Conservation (phyloP, 352 stramenopile genomes). For the Globisporangium nodosum region DNA sequence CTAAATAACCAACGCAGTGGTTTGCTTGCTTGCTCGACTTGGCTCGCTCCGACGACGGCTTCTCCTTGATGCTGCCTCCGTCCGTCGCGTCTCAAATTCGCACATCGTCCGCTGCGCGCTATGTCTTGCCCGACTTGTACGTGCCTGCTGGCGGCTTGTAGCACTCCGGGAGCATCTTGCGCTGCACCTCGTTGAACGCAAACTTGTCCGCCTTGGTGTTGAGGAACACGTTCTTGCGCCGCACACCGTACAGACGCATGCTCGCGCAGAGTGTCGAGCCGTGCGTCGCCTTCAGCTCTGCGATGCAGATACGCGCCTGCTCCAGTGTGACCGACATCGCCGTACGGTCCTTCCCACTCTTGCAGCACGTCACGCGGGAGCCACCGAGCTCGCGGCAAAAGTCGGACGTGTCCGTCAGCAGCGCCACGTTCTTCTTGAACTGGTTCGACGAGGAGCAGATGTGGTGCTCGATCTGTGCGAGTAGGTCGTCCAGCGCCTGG, state of each 20-base stretch:
- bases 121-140: constrained; percentile 84
- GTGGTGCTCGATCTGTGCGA: constrained; percentile 68
- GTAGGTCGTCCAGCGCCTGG: constrained; percentile 55
- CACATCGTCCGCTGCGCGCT: constrained; percentile 13
- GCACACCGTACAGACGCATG: constrained; percentile 73
- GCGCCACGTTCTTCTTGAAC: constrained; percentile 79
- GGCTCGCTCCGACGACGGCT: too few species aligned
- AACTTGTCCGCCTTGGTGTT: constrained; percentile 85
- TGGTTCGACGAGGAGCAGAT: constrained; percentile 59
- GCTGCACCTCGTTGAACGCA: constrained; percentile 86
- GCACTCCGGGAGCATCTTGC: constrained; percentile 78
- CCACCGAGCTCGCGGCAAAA: constrained; percentile 86
- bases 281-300: constrained; percentile 52
- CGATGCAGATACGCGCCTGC: constrained; percentile 65
- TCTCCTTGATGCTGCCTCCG: neutral
- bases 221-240: constrained; percentile 77
- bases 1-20: constrained; percentile 1
- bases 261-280: constrained; percentile 51
- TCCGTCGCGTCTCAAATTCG: neutral
- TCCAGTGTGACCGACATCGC: constrained; percentile 97
- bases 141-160: constrained; percentile 79
- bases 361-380: constrained; percentile 94
- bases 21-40: neutral
- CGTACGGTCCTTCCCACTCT: constrained; percentile 96
- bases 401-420: constrained; percentile 79